Percentiles rank a stretch among this genome's conserved stretches.
Evolutionary conservation across 2,329 filamentous ascomycete species (phyloP).

Genomic region (Colletotrichum caudatum): DNA sequence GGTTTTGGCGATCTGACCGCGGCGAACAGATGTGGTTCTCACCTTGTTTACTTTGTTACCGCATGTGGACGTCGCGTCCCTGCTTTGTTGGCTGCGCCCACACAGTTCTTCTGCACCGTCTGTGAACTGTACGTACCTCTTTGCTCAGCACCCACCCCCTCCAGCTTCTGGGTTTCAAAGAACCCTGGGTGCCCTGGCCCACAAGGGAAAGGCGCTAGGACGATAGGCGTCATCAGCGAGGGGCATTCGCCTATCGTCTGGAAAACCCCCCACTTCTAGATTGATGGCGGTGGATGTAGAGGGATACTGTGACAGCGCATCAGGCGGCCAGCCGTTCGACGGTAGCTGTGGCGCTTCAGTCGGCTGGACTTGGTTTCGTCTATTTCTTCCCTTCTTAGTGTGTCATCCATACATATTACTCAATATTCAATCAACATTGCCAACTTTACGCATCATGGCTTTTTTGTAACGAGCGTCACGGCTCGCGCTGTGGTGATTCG

Average conservation of each 20-base stretch:
- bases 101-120: slow-evolving; percentile 2
- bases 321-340: slow-evolving; percentile 20
- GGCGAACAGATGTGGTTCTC: slow-evolving; percentile 34
- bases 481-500: slow-evolving; percentile 64
- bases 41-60: slow-evolving; percentile 47
- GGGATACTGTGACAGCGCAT: slow-evolving; percentile 40
- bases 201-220: slow-evolving; percentile 9
- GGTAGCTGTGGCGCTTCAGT: slow-evolving; percentile 24
- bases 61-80: slow-evolving; percentile 43
- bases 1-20: slow-evolving; percentile 37
- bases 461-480: slow-evolving; percentile 61
- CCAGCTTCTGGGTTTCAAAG: slow-evolving; percentile 1
- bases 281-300: slow-evolving; percentile 2
- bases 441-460: slow-evolving; percentile 54
- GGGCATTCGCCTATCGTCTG: slow-evolving; percentile 24
- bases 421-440: slow-evolving; percentile 24
- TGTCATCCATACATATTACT: slow-evolving; percentile 17
- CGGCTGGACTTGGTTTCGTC: slow-evolving; percentile 26
- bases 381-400: slow-evolving; percentile 37
- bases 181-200: slow-evolving; percentile 10
- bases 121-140: not conserved
- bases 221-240: slow-evolving; percentile 39
- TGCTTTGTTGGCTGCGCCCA: slow-evolving; percentile 16
- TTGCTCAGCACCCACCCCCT: not conserved
- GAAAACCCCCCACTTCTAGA: slow-evolving; percentile 33